Base-by-base conservation (phyloP, 2,329 filamentous ascomycete genomes). In the Arachnomyces sp. region DNA sequence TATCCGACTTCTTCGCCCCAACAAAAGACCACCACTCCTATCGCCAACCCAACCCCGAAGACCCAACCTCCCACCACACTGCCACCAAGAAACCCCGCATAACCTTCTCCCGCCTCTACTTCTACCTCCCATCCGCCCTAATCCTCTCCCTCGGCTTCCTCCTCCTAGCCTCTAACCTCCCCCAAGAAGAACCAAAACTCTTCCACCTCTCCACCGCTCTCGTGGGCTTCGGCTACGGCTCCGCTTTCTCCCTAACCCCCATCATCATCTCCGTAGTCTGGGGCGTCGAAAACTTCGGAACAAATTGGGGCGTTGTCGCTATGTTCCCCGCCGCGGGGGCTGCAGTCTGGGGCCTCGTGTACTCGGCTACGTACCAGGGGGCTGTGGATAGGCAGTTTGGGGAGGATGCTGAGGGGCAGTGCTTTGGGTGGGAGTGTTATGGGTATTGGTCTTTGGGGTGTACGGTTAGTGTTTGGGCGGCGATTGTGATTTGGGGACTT, bases 231-330 rank as follows among this genome's bases (percentile, higher is more conserved):
- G 92, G 92, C 33, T 96, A 98, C 57, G 92, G 92, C 33, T 89
- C 89, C 25, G 78, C 89, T 15, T 98, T 96, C 68, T 84, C 79
- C 35, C 74, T 96, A 4, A 84, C 84, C 0, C 92, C 92, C 2
- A 89, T 96, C 49, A 85, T 96, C 42, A 83, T 95, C 51, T 87
- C 82, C n/a, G 88, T 95, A 7, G 90, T 98, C 34, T 98, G 92
- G 92, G 92, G 92, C 17, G 88, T 94, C 0, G 89, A 96, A 68
- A 98, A 96, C 60, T 96, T 98, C 58, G 92, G 87, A 43, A 98
- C 92, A 0, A 96, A 98, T 54, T 98, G 90, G 80, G 92, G 92
- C 7, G 89, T 96, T 45, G 80, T 96, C 6, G 88, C 89, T 31
- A 92, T 93, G 71, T 81, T 90, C 42, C 92, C 92, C 2, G 92